Conservation (phyloP, 139 green algal species). For the Dunaliella primolecta region DNA sequence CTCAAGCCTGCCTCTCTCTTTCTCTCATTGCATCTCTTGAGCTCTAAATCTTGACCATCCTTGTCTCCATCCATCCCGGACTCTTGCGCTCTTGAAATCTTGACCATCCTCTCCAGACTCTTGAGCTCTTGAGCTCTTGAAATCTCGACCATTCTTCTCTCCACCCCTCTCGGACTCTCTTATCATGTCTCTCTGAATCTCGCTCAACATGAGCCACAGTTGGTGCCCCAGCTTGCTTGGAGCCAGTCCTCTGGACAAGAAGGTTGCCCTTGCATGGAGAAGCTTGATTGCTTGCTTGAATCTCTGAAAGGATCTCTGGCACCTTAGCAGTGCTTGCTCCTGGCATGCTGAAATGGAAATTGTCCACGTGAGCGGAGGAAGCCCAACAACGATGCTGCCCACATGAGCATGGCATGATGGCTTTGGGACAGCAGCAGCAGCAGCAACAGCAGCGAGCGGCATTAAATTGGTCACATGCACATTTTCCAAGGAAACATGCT, state of each 20-base stretch:
- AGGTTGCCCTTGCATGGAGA: neutral
- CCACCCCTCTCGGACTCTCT: neutral
- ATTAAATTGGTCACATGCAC: no score
- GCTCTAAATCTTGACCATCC: neutral
- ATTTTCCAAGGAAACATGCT: no score
- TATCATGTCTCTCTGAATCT: neutral
- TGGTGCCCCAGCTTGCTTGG: no score
- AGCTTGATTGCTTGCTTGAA: neutral
- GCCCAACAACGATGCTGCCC: no score
- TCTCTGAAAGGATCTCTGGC: no score
- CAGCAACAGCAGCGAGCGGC: no score
- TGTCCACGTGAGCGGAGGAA: no score
- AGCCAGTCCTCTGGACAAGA: neutral
- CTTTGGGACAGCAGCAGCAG: no score
- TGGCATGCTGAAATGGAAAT: no score
- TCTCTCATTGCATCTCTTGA: neutral
- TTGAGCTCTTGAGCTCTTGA: constrained; percentile 3
- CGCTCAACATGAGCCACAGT: no score
- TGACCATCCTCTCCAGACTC: neutral
- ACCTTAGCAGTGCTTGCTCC: no score
- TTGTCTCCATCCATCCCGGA: neutral
- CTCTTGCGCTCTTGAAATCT: neutral
- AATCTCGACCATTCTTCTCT: constrained; percentile 11
- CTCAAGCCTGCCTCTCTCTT: neutral
- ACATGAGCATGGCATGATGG: no score